Evolutionary conservation across 2,329 filamentous ascomycete species (phyloP), one percentile per base, ranked within the genome.

Genomic region (Cercospora brassicicola): DNA sequence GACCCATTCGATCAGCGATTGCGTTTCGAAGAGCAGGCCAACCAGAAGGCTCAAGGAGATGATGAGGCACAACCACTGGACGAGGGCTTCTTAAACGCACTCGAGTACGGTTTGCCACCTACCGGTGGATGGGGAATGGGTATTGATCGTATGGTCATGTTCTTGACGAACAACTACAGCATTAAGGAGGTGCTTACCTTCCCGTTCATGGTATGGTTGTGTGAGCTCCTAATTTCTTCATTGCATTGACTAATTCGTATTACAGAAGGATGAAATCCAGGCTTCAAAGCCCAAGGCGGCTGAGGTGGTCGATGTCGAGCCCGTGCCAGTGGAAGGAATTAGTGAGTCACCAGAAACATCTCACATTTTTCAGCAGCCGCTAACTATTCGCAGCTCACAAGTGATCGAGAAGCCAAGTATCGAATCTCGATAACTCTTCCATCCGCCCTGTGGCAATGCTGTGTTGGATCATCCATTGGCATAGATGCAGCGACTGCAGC

Each of bases 171-270:
- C 82, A 92, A 97, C 83, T 95, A 96, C 84, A 92, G 88, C 75
- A 99, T 99, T 80, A 94, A 95, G 82, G 95, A 99, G 82, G 94
- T 98, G 2, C 83, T 98, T 71, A 89, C 94, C 8, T 99, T 99
- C 88, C 95, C 95, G 10, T 94, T 97, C 83, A 97, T 99, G 92
- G 63, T 65, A 45, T 45, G 62, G 15, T 59, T n/a, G 2, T 42
- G 10, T 39, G 28, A 28, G 6, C 39, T n/a, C 31, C 31, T 0
- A 0, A 18, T 15, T 28, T 18, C 31, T 42, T 23, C 31, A 9
- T 13, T 11, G 28, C 11, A 59, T 45, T 31, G 15, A 33, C 63
- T 65, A 7, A 65, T 39, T n/a, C 4, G 23, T 33, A 8, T 23
- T 33, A 45, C 18, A 65, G 74, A 97, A 96, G 88, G 91, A 94